Percentiles rank a stretch among this genome's conserved stretches.
These are phyloP conservation scores for Ephemerocybe angulata DNA, from an alignment of 768 basidiomycete species.

Conservation along the genomic window DNA sequence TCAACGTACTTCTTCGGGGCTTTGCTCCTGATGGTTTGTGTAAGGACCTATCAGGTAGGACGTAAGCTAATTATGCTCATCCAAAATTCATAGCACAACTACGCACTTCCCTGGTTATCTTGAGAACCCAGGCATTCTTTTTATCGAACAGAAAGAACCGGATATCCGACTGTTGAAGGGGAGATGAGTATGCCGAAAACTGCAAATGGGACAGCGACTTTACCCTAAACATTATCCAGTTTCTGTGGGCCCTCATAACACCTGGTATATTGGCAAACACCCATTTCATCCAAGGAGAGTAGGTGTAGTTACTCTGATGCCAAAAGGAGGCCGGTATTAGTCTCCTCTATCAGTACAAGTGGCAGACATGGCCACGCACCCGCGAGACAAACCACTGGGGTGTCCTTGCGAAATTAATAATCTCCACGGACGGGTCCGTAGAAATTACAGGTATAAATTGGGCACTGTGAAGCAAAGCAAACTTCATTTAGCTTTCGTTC, in stretches of 20 bases:
- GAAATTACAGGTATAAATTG: constrained; percentile 58
- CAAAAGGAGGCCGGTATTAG: background rate
- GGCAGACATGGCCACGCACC: constrained; percentile 36
- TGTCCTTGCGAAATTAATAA: constrained; percentile 58
- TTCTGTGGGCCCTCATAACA: constrained; percentile 45
- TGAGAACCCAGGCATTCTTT: constrained; percentile 30
- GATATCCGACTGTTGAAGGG: constrained; percentile 32
- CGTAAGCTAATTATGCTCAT: too few species aligned
- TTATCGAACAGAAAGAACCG: constrained; percentile 38
- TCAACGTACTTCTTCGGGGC: constrained; percentile 48
- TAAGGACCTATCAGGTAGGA: background rate
- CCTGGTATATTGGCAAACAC: constrained; percentile 52
- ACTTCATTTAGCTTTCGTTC: constrained; percentile 5
- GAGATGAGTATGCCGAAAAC: background rate
- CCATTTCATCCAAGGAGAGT: constrained; percentile 46
- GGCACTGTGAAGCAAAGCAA: constrained; percentile 35
- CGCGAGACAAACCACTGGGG: constrained; percentile 56
- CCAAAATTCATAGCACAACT: too few species aligned
- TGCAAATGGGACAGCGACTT: constrained; percentile 11
- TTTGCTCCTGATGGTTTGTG: constrained; percentile 40
- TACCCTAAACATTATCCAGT: constrained; percentile 45
- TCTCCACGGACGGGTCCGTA: constrained; percentile 42
- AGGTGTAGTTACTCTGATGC: constrained; percentile 35
- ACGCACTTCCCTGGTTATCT: constrained; percentile 33
- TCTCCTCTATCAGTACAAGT: background rate